Evolutionary conservation across 2,329 filamentous ascomycete genomes (phyloP), one percentile per base, ranked within the genome.

Genomic region (Davidsoniella virescens): DNA sequence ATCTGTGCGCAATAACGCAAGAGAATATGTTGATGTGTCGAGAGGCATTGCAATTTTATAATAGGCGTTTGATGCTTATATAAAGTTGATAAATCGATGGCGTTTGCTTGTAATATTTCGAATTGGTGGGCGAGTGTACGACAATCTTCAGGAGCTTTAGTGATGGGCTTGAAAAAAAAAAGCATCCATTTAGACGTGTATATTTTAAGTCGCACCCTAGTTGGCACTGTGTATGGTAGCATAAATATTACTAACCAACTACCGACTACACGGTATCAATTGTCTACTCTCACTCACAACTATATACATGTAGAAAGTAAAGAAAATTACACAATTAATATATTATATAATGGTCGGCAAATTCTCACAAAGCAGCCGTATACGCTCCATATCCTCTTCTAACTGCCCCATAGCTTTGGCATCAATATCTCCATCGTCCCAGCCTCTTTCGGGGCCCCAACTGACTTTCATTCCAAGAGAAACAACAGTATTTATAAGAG

Each of bases 11-110:
- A 88, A 74, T 49, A 92, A 82, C 55, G 87, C 87, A 55, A 95
- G 78, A 46, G 80, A 79, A 71, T 95, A 96, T 47, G 85, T 87
- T 10, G 86, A 90, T 6, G 87, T 94, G 67, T 95, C 90, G 64
- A 96, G 85, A 52, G 90, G 88, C 90, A 95, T 95, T 16, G 25
- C 5, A 12, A 8, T 12, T 12, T 33, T 6, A 2, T 5, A 9
- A 4, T 9, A 2, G 8, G 12, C 2, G 12, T 12, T 33, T 12
- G 8, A 33, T 2, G 29, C 29, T 33, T 33, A 33, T 33, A 9
- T 8, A 12, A 12, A 9, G 12, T 33, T 33, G 8, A 12, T 33
- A 33, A 8, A 12, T 33, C 12, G 7, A 12, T 33, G 29, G 29
- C 4, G 4, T 33, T 33, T 33, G 1, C 12, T 33, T 9, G 8